A percentile compares a stretch with the other conserved stretches of the same genome.
Conservation (phyloP, 805 yeast species). For the Zygosaccharomyces siamensis region DNA sequence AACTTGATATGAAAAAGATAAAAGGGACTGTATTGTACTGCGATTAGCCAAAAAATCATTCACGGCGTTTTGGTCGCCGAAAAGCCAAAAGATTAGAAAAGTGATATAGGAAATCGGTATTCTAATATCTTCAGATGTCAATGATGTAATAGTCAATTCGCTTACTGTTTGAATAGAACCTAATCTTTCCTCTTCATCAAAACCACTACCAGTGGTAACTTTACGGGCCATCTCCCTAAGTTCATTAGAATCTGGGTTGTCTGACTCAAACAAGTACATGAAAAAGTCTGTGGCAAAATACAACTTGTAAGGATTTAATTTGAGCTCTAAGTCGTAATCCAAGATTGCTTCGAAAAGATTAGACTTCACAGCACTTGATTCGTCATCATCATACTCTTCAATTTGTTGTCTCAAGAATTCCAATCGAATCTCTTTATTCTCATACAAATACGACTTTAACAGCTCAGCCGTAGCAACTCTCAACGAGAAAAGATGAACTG, state of each 20-base stretch:
- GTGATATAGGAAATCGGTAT: slow-evolving; percentile 72
- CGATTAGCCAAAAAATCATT: slow-evolving; percentile 67
- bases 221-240: slow-evolving; percentile 45
- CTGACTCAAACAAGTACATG: slow-evolving; percentile 46
- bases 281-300: slow-evolving; percentile 79
- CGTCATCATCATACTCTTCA: slow-evolving; percentile 36
- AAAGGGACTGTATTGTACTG: slow-evolving; percentile 58
- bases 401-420: slow-evolving; percentile 68
- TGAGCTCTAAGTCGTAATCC: slow-evolving; percentile 67
- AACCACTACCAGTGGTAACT: slow-evolving; percentile 46
- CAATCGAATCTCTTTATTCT: slow-evolving; percentile 55
- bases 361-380: slow-evolving; percentile 8
- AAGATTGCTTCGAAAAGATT: slow-evolving; percentile 68
- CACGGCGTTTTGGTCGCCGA: slow-evolving; percentile 70
- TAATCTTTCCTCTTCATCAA: slow-evolving; percentile 54
- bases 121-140: slow-evolving; percentile 64
- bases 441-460: slow-evolving; percentile 61
- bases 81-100: slow-evolving; percentile 70
- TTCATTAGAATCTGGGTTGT: slow-evolving; percentile 44
- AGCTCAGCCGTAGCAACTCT: slow-evolving; percentile 67
- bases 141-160: slow-evolving; percentile 62
- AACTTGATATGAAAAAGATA: slow-evolving; percentile 57
- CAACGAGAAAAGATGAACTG: slow-evolving; percentile 79
- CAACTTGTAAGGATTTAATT: slow-evolving; percentile 76
- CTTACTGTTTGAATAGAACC: slow-evolving; percentile 70